Conservation (phyloP, 345 rosid genomes). For the Nasturtium officinale region DNA sequence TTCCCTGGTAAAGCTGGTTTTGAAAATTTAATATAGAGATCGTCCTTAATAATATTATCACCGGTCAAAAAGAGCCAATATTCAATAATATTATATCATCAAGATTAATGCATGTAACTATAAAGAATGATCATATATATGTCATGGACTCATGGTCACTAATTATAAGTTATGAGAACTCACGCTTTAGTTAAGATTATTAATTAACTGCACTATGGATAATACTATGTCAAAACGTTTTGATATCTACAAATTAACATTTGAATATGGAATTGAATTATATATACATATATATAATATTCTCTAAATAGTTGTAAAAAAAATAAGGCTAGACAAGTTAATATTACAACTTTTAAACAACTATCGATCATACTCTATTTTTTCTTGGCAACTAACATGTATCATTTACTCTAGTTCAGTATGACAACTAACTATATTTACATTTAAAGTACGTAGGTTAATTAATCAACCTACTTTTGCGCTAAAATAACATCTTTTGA, state of each 20-base stretch:
- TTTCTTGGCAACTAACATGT: too few relatives aligned
- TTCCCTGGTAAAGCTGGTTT: background rate
- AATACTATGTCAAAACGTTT: background rate
- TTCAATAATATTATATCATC: background rate
- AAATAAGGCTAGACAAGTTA: too few relatives aligned
- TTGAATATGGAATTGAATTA: background rate
- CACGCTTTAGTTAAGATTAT: background rate
- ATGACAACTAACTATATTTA: too few relatives aligned
- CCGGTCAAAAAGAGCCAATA: constrained; percentile 4
- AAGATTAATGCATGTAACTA: background rate
- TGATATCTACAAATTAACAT: background rate
- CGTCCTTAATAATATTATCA: background rate
- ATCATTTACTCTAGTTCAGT: too few relatives aligned
- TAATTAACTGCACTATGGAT: background rate
- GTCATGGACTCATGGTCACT: too few relatives aligned
- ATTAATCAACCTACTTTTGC: background rate
- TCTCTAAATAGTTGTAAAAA: background rate
- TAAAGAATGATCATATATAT: background rate
- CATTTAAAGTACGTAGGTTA: too few relatives aligned
- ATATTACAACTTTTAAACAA: too few relatives aligned
- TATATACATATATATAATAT: background rate
- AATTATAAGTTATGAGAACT: background rate
- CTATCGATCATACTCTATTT: too few relatives aligned
- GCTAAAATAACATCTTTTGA: background rate
- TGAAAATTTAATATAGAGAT: background rate